Evolutionary conservation across 768 basidiomycete genomes (phyloP).

Genomic region (Serendipita sp.): DNA sequence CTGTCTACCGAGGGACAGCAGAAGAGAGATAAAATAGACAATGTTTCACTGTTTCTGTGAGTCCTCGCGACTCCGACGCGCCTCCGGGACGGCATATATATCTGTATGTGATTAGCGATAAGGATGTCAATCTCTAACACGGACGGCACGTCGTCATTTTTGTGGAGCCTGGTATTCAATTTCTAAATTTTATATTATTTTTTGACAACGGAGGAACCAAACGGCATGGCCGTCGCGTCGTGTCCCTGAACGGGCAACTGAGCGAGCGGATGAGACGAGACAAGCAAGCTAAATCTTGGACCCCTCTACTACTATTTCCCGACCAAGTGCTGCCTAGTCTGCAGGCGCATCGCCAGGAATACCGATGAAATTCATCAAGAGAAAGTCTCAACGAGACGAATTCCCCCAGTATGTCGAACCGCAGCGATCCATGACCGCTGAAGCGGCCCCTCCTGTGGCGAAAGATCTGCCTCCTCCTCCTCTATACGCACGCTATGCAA

Average conservation of each 20-base stretch:
- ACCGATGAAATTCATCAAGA: background rate
- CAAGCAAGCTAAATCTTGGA: background rate
- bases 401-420: background rate
- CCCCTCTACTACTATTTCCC: background rate
- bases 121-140: too few species aligned
- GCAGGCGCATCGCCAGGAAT: background rate
- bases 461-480: background rate
- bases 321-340: background rate
- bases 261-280: too few species aligned
- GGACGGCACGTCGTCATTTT: too few species aligned
- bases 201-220: too few species aligned
- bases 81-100: too few species aligned
- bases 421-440: background rate
- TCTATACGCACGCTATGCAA: background rate
- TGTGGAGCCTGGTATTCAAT: background rate
- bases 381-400: conserved; percentile 3
- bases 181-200: background rate
- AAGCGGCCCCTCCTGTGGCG: background rate
- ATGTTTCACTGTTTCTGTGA: too few species aligned
- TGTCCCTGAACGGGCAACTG: too few species aligned
- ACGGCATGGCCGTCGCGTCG: too few species aligned
- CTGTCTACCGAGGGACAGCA: too few species aligned
- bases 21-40: too few species aligned
- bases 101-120: too few species aligned
- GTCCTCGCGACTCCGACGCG: too few species aligned